Evolutionary conservation across 768 basidiomycete genomes (phyloP).

Genomic region (Neoboletus subvelutipes): DNA sequence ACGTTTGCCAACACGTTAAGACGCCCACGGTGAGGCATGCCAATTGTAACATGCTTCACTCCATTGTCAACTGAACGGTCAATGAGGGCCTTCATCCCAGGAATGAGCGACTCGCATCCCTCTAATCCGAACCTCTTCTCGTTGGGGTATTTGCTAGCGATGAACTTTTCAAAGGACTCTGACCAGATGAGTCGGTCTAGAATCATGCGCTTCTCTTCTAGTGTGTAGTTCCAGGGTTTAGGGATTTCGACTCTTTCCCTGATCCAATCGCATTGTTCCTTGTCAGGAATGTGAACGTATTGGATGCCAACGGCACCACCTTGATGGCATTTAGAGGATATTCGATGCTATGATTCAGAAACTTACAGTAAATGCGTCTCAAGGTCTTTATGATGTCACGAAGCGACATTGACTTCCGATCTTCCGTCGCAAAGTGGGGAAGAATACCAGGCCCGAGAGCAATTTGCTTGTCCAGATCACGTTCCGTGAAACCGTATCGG

Average conservation of each 20-base stretch:
- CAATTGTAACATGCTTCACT: conserved; percentile 93
- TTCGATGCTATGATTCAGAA: background rate
- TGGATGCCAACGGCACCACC: conserved; percentile 88
- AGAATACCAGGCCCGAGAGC: conserved; percentile 94
- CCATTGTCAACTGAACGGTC: conserved; percentile 97
- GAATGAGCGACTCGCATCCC: conserved; percentile 95
- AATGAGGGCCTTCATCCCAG: conserved; percentile 99
- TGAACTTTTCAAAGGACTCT: conserved; percentile 99
- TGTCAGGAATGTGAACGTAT: conserved; percentile 95
- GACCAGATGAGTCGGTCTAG: conserved; percentile 99
- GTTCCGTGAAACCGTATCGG: conserved; percentile 92
- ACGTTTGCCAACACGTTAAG: conserved; percentile 98
- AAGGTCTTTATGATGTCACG: conserved; percentile 89
- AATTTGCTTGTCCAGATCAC: conserved; percentile 93
- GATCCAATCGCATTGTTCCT: conserved; percentile 99
- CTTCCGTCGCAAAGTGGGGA: conserved; percentile 89
- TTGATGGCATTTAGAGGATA: conserved; percentile 30
- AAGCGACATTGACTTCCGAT: conserved; percentile 83
- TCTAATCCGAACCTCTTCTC: conserved; percentile 99
- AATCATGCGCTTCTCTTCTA: conserved; percentile 99
- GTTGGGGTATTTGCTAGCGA: conserved; percentile 97
- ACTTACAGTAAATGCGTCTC: conserved; percentile 92
- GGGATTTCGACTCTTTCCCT: conserved; percentile 94
- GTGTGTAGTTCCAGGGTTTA: conserved; percentile 94
- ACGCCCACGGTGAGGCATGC: conserved; percentile 99